phyloP scores from a whole-genome alignment of 1,284 basidiomycete species.

The Apiotrichum brassicae region DNA sequence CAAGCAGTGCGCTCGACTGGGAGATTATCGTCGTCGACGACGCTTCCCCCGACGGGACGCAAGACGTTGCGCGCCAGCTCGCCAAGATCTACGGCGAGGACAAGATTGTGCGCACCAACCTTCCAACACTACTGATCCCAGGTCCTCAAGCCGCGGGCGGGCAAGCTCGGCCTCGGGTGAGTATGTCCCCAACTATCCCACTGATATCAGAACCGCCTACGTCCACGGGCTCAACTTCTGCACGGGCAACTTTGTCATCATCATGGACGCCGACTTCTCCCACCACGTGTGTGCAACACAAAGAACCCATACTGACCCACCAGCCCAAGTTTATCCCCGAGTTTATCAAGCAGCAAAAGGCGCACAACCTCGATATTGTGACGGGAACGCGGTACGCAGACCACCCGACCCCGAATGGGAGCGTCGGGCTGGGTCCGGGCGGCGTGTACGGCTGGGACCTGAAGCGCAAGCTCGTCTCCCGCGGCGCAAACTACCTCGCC shows the following conservation, averaged over 20 bases:
- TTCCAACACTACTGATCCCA: too few relatives aligned
- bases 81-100: slow-evolving; percentile 73
- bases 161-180: slow-evolving; percentile 74
- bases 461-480: slow-evolving; percentile 73
- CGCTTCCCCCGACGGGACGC: slow-evolving; percentile 84
- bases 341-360: slow-evolving; percentile 75
- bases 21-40: slow-evolving; percentile 88
- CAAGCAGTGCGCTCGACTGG: slow-evolving; percentile 58
- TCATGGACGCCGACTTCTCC: slow-evolving; percentile 95
- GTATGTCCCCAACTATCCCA: background rate
- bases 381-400: slow-evolving; percentile 77
- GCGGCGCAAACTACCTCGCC: slow-evolving; percentile 80
- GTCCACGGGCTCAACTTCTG: slow-evolving; percentile 83
- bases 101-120: slow-evolving; percentile 65
- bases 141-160: slow-evolving; percentile 74
- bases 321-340: slow-evolving; percentile 86
- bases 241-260: slow-evolving; percentile 88
- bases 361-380: slow-evolving; percentile 77
- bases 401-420: slow-evolving; percentile 40
- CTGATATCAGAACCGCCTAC: slow-evolving; percentile 61
- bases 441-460: slow-evolving; percentile 87
- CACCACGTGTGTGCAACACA: slow-evolving; percentile 62
- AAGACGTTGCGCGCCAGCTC: slow-evolving; percentile 74
- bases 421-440: slow-evolving; percentile 54
- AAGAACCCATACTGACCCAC: background rate